Evolutionary conservation across 2,329 filamentous ascomycete species (phyloP).

Genomic region (Metarhizium rileyi): DNA sequence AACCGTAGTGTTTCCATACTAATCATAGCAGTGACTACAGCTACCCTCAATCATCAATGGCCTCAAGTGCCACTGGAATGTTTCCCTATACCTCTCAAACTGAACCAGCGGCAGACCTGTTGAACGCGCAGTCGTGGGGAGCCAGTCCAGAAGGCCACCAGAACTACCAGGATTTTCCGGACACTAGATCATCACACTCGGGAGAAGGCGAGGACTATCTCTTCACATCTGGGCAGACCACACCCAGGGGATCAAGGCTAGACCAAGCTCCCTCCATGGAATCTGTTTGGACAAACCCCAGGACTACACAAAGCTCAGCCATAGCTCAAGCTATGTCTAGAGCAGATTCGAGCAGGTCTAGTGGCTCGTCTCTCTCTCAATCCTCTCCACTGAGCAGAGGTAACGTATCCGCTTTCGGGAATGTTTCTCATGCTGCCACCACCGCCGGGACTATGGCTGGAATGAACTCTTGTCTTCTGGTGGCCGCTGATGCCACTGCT

Average conservation of each 20-base stretch:
- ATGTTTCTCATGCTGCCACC: conserved; percentile 26
- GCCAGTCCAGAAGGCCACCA: conserved; percentile 48
- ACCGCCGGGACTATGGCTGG: conserved; percentile 31
- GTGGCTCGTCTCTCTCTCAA: conserved; percentile 37
- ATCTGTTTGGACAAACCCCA: conserved; percentile 36
- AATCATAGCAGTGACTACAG: conserved; percentile 49
- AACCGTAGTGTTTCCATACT: conserved; percentile 41
- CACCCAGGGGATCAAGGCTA: conserved; percentile 38
- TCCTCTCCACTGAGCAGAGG: conserved; percentile 41
- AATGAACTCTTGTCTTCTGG: conserved; percentile 41
- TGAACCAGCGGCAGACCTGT: conserved; percentile 48
- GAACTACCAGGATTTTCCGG: conserved; percentile 46
- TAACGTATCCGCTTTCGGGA: conserved; percentile 36
- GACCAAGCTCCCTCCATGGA: conserved; percentile 37
- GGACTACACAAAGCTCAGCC: conserved; percentile 21
- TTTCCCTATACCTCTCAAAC: conserved; percentile 52
- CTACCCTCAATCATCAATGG: conserved; percentile 41
- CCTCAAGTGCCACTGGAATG: conserved; percentile 38
- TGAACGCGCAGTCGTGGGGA: conserved; percentile 45
- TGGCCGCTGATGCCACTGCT: conserved; percentile 38
- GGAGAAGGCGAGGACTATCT: conserved; percentile 47
- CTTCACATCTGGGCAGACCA: conserved; percentile 45
- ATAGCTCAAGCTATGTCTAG: conserved; percentile 30
- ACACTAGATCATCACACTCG: conserved; percentile 37
- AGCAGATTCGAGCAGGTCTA: conserved; percentile 28